phyloP scores from a whole-genome alignment of 139 green algal genomes.

The Micractinium sp. region DNA sequence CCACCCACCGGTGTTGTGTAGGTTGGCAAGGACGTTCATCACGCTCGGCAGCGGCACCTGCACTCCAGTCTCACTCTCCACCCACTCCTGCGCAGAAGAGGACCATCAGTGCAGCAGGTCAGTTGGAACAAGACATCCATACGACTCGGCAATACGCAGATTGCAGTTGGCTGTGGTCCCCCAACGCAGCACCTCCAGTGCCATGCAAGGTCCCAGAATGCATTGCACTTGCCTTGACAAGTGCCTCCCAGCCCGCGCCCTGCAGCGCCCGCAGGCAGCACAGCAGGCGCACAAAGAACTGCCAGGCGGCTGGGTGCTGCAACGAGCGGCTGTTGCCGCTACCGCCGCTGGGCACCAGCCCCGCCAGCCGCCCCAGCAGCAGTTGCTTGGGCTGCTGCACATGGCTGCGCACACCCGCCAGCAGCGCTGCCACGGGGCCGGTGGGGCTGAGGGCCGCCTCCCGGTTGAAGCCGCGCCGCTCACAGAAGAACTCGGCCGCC shows the following conservation, averaged over 20 bases:
- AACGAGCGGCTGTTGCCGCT: neutral
- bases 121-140: too few relatives aligned
- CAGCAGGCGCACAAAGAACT: constrained; percentile 58
- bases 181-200: neutral
- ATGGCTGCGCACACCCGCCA: neutral
- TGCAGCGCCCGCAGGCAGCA: constrained; percentile 56
- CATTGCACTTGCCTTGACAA: constrained; percentile 19
- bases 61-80: constrained; percentile 36
- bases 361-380: constrained; percentile 38
- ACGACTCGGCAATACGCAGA: neutral
- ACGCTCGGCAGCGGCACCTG: constrained; percentile 55
- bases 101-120: neutral
- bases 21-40: constrained; percentile 65
- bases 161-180: neutral
- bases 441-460: constrained; percentile 18
- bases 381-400: constrained; percentile 28
- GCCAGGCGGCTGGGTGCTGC: constrained; percentile 41
- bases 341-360: constrained; percentile 34
- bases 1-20: constrained; percentile 52
- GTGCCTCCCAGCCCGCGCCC: constrained; percentile 22
- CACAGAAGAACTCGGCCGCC: neutral
- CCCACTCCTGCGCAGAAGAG: constrained; percentile 47
- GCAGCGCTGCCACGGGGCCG: constrained; percentile 8
- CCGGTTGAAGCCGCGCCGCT: constrained; percentile 5
- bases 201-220: too few relatives aligned